Evolutionary conservation across 495 filamentous ascomycete genomes (phyloP).

Genomic region (Penicillium flavigenum): DNA sequence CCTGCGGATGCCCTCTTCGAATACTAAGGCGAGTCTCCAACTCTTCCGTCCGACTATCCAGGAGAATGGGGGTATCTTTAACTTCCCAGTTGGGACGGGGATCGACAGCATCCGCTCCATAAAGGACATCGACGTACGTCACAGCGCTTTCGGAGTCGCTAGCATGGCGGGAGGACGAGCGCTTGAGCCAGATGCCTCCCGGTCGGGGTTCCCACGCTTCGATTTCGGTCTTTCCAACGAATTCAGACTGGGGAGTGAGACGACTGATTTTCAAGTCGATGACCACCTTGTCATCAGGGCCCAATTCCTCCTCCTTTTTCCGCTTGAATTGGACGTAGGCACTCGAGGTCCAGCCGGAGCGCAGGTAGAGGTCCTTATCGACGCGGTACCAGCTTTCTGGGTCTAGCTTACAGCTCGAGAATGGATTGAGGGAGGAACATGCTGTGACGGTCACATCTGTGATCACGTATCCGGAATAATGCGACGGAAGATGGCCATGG

Average conservation of each 20-base stretch:
- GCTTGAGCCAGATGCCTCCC: slow-evolving; percentile 83
- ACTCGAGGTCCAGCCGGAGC: slow-evolving; percentile 65
- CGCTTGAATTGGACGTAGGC: slow-evolving; percentile 84
- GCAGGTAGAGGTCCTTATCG: slow-evolving; percentile 90
- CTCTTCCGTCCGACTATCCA: slow-evolving; percentile 60
- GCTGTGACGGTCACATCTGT: slow-evolving; percentile 84
- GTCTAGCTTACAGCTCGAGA: slow-evolving; percentile 78
- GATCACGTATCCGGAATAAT: slow-evolving; percentile 77
- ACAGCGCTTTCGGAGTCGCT: slow-evolving; percentile 76
- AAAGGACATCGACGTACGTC: slow-evolving; percentile 86
- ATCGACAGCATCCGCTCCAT: slow-evolving; percentile 91
- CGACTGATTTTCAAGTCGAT: slow-evolving; percentile 80
- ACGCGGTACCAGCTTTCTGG: slow-evolving; percentile 75
- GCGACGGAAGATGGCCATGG: slow-evolving; percentile 77
- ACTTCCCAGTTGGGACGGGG: slow-evolving; percentile 80
- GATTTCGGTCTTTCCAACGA: slow-evolving; percentile 46
- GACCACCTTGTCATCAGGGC: slow-evolving; percentile 71
- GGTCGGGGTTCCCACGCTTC: slow-evolving; percentile 79
- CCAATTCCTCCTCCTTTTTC: slow-evolving; percentile 86
- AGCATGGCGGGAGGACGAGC: slow-evolving; percentile 70
- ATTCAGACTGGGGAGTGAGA: slow-evolving; percentile 62
- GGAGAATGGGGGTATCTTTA: slow-evolving; percentile 63
- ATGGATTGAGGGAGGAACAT: slow-evolving; percentile 72
- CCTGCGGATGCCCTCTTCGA: slow-evolving; percentile 61
- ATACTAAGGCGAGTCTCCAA: slow-evolving; percentile 72